Base-by-base conservation (phyloP, 208 protist species). In the Crithidia fasciculata region DNA sequence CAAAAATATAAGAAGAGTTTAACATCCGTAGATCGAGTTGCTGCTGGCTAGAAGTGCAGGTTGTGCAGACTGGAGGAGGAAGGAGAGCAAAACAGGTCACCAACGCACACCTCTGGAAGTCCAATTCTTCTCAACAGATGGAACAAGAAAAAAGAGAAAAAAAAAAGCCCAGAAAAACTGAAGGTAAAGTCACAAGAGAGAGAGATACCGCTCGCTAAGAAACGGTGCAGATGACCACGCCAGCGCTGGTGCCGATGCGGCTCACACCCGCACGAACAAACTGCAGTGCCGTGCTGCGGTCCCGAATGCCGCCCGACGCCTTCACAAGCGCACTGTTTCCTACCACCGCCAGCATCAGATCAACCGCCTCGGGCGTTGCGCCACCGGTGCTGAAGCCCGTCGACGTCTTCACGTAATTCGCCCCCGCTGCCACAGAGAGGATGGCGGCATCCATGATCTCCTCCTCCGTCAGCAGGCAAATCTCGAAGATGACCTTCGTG, bases 331-430 rank as follows among this genome's bases (percentile, higher is more conserved):
- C 85, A 0, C 18, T 61, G 52, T 95, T 90, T 40, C 95, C 96
- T n/a, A 98, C 95, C 10, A 91, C 86, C 0, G 87, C 80, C 56
- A 97, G 84, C 97, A 99, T 98, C 9, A 98, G 64, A 62, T 91
- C 84, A 36, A 98, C 77, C 44, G 80, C 84, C 79, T 97, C 91
- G 6, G 85, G 86, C 4, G 90, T 98, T 15, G 97, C 92, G 12
- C 96, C 97, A 49, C 80, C 88, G 4, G 82, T 93, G 76, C 86
- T 89, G 77, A 98, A 98, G 18, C 97, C 97, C 9, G 97, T 99
- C 5, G 94, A 98, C 1, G 97, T 99, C 85, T 99, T 99, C 64
- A 99, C 96, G 69, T 90, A 99, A 36, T 77, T 66, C 3, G 95
- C 97, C 6, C 91, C 91, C 10, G 94, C 95, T 13, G 94, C 81